Evolutionary conservation across 179 eudicot species (phyloP), one percentile per base, ranked within the genome.

Genomic region (Spergularia azorica): DNA sequence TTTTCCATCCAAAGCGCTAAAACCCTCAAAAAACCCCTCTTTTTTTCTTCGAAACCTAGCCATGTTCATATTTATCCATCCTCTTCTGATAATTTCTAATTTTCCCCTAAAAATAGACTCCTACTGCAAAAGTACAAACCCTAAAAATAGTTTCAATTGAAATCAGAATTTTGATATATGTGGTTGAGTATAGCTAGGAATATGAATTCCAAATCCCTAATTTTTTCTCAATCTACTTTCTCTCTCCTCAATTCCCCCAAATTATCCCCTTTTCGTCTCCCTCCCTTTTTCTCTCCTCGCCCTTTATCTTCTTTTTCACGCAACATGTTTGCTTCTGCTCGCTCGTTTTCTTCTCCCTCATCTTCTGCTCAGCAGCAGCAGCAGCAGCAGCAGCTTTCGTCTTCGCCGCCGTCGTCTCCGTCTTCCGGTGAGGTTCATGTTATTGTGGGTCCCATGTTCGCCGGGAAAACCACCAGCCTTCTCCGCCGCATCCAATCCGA

Each of bases 401-500:
- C 32, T 43, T 46, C 71, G 58, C 21, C 65, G 58, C 21, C 65
- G 38, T 6, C 14, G 36, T 0, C 71, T 20, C 14, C 73, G 7
- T 26, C 74, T 14, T 71, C 46, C 51, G 75, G 75, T 4, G 55
- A 72, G 13, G 38, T 72, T 1, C 75, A 72, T 36, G 75, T 72
- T 8, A 72, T 72, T 38, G 12, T 41, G 39, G 75, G 75, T 6
- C 75, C 75, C 75, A 72, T 72, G 75, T 72, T 72, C 15, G 77
- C 81, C 68, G 77, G 77, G 3, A 72, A 79, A 72, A 79, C 77
- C 60, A 72, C 81, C 62, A 57, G 61, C 6, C 81, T 79, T 15
- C 77, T 79, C 39, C 72, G 65, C 20, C 81, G 77, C 36, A 72
- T 79, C 39, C 72, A 79, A 26, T 66, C 71, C 16, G 77, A 79